Base-by-base conservation (phyloP, 805 yeast species). In the Kodamaea laetipori region DNA sequence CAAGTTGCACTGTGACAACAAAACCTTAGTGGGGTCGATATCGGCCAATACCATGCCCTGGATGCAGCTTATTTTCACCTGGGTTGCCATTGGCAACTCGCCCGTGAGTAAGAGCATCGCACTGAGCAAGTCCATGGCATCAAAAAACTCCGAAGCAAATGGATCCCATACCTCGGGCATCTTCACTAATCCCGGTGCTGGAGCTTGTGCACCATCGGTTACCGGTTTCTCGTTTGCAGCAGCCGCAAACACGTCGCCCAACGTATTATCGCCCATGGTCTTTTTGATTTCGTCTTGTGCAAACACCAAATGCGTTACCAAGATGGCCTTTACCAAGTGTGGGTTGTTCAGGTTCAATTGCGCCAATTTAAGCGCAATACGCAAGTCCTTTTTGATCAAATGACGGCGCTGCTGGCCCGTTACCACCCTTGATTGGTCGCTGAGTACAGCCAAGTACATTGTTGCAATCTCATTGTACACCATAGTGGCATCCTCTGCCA, bases 11-110 rank as follows among this genome's bases (percentile, higher is more conserved):
- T 81, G 84, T 0, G 86, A 75, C 53, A 83, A 65, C 26, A 86
- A 58, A 28, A 83, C 69, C 54, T 83, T 85, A 18, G 81, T 81
- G 0, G 85, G 78, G 11, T 80, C 78, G 53, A 79, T 78, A 33
- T 83, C 86, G 0, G 90, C 85, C 52, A 78, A 64, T n/a, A 82
- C 65, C 94, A 85, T 86, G 74, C 86, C 76, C 54, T 79, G 80
- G 7, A 84, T 81, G 43, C 86, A 78, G 21, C 81, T 73, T 49
- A 80, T 68, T 52, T 82, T 83, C 36, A 84, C 73, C 39, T 77
- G 68, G 13, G 82, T 65, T 1, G 90, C 89, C 37, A 77, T 65
- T 13, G 76, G 66, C 39, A 81, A 66, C 57, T 85, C 89, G n/a
- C 88, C 88, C 11, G 80, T 71, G 1, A 84, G 74, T 43, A 88